Evolutionary conservation across 2,329 filamentous ascomycete species (phyloP).

Genomic region (Xylaria sp.): DNA sequence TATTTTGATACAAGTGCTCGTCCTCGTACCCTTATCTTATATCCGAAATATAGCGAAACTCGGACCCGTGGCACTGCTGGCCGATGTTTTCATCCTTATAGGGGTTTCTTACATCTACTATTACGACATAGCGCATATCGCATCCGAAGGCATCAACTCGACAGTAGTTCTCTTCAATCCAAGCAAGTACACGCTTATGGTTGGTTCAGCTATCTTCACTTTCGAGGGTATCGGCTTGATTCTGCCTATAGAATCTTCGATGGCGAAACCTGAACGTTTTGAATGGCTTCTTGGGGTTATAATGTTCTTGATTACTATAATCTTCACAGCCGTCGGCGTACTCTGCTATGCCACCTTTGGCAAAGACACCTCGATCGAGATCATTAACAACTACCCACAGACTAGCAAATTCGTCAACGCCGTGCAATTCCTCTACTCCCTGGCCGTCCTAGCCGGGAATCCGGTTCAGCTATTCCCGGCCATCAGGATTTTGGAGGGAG

Average conservation of each 20-base stretch:
- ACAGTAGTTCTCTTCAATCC: conserved; percentile 78
- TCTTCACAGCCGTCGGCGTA: conserved; percentile 78
- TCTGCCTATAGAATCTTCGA: conserved; percentile 79
- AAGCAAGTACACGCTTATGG: conserved; percentile 73
- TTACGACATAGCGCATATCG: conserved; percentile 71
- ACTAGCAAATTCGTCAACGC: conserved; percentile 77
- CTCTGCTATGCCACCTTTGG: conserved; percentile 82
- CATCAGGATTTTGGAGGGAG: conserved; percentile 75
- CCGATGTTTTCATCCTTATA: conserved; percentile 77
- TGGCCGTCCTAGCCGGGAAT: conserved; percentile 78
- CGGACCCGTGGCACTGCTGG: conserved; percentile 74
- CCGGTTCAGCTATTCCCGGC: conserved; percentile 82
- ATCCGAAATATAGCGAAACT: conserved; percentile 82
- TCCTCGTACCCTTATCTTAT: conserved; percentile 73
- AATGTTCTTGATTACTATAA: conserved; percentile 78
- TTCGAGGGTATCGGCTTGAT: conserved; percentile 84
- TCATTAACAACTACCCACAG: conserved; percentile 82
- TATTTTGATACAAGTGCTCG: conserved; percentile 73
- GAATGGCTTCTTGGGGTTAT: conserved; percentile 72
- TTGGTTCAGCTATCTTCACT: conserved; percentile 80
- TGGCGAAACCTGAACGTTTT: conserved; percentile 77
- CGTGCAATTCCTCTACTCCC: conserved; percentile 78
- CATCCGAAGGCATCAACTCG: conserved; percentile 65
- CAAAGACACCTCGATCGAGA: conserved; percentile 73
- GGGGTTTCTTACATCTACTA: conserved; percentile 79